Evolutionary conservation across 345 rosid species (phyloP).

Genomic region (Isatis tinctoria): DNA sequence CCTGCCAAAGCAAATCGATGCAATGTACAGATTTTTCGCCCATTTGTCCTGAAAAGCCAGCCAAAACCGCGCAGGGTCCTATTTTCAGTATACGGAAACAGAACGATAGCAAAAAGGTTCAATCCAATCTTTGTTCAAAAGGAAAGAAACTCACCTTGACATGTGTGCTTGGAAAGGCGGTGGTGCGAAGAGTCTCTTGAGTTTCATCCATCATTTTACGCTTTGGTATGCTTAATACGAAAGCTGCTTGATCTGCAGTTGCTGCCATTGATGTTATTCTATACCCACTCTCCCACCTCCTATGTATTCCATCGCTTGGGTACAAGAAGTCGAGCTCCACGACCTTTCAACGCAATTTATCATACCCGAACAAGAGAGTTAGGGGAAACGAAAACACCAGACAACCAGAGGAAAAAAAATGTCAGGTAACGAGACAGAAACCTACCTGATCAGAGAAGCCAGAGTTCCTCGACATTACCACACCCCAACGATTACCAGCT

Average conservation of each 20-base stretch:
- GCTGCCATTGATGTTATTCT: constrained; percentile 97
- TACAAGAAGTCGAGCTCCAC: constrained; percentile 96
- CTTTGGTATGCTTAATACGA: constrained; percentile 74
- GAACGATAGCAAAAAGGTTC: not conserved
- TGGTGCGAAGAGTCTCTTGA: constrained; percentile 93
- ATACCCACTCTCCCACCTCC: constrained; percentile 81
- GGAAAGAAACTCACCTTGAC: constrained; percentile 61
- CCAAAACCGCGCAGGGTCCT: not conserved
- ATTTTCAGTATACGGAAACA: not conserved
- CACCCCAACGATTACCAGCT: constrained; percentile 87
- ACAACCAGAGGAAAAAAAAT: not conserved
- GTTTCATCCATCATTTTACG: constrained; percentile 77
- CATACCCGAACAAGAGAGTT: not conserved
- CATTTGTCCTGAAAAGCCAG: constrained; percentile 75
- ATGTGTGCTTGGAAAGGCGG: constrained; percentile 82
- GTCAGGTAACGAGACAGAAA: not conserved
- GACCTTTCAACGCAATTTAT: constrained; percentile 43
- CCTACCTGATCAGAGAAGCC: constrained; percentile 77
- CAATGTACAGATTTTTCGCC: constrained; percentile 82
- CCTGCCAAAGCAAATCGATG: constrained; percentile 82
- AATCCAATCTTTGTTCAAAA: not conserved
- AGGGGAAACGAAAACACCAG: not conserved
- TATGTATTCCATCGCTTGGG: constrained; percentile 96
- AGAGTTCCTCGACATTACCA: constrained; percentile 96
- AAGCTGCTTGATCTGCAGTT: constrained; percentile 92